A percentile compares a stretch with the other conserved stretches of the same genome.
Evolutionary conservation across 176 grass and related monocot species (phyloP).

Genomic region (Lolium multiflorum): DNA sequence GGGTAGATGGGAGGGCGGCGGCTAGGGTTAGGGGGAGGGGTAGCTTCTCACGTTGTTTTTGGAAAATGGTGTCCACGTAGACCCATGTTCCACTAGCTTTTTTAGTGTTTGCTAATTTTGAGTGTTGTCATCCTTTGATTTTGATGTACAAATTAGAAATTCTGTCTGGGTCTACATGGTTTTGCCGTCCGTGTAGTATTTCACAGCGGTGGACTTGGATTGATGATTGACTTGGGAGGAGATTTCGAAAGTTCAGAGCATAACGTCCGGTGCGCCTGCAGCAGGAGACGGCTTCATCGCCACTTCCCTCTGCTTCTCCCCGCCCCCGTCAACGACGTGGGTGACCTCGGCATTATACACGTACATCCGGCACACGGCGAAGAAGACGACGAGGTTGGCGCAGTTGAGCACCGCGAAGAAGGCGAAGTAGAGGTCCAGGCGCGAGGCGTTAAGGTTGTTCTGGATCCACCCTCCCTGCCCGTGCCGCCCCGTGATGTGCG

Average conservation of each 20-base stretch:
- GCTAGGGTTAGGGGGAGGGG: too few relatives aligned
- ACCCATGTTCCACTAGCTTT: too few relatives aligned
- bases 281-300: conserved; percentile 1
- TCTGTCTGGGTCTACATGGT: too few relatives aligned
- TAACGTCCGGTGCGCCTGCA: neutral
- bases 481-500: conserved; percentile 53
- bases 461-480: conserved; percentile 72
- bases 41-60: too few relatives aligned
- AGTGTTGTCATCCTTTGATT: too few relatives aligned
- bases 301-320: conserved; percentile 32
- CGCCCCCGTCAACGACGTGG: conserved; percentile 27
- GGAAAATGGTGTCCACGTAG: too few relatives aligned
- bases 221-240: neutral
- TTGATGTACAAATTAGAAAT: too few relatives aligned
- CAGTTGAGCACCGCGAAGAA: conserved; percentile 77
- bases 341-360: conserved; percentile 68
- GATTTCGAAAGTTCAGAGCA: neutral
- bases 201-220: neutral
- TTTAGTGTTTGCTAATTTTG: too few relatives aligned
- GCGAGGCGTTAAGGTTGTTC: conserved; percentile 88
- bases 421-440: conserved; percentile 85
- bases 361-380: conserved; percentile 69
- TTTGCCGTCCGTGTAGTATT: neutral
- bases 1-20: too few relatives aligned
- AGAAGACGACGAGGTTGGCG: conserved; percentile 73